Evolutionary conservation across 1,139 yeast genomes (phyloP).

Genomic region (Saccharomycopsis hybrid): DNA sequence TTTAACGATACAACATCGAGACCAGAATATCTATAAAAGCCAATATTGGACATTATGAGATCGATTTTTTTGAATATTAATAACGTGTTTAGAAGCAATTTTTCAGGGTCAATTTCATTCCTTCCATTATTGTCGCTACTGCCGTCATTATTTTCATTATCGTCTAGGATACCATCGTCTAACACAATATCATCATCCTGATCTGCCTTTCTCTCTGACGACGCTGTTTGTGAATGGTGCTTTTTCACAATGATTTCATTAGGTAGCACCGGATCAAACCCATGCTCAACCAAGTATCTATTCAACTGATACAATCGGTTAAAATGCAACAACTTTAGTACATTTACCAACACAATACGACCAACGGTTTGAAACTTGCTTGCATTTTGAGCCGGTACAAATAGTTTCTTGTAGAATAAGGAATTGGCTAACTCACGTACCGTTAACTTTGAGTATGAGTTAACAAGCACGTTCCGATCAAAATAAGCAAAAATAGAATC

Average conservation of each 20-base stretch:
- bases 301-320: not conserved
- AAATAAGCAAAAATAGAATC: conserved; percentile 7
- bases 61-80: conserved; percentile 6
- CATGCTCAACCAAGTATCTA: not conserved
- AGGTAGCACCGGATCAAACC: not conserved
- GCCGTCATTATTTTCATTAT: too few relatives aligned
- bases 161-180: not conserved
- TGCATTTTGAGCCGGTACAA: not conserved
- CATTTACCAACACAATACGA: not conserved
- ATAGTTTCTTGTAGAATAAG: conserved; percentile 7
- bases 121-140: too few relatives aligned
- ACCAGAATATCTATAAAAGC: not conserved
- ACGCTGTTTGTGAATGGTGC: too few relatives aligned
- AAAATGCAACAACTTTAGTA: not conserved
- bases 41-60: conserved; percentile 1
- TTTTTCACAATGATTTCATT: too few relatives aligned
- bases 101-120: not conserved
- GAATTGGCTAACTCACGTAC: conserved; percentile 10
- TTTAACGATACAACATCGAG: not conserved
- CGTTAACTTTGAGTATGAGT: conserved; percentile 10
- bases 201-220: not conserved
- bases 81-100: conserved; percentile 1
- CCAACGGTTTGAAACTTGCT: not conserved
- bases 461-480: conserved; percentile 8
- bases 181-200: not conserved